A percentile compares a stretch with the other conserved stretches of the same genome.
These are phyloP conservation scores for Nakazawaea peltata DNA, from an alignment of 805 yeast genomes.

Conservation along the genomic window DNA sequence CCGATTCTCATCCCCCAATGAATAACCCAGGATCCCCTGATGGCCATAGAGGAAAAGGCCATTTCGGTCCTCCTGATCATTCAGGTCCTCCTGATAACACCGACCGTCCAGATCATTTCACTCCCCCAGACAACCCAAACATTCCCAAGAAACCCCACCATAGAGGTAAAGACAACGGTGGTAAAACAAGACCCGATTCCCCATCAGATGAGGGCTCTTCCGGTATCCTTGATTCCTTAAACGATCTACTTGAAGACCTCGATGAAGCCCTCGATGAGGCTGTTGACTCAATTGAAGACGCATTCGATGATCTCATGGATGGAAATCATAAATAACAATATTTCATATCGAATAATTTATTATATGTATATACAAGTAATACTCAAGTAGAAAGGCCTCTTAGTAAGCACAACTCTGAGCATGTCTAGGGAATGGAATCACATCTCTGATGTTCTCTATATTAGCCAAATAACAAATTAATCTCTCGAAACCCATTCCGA, in stretches of 20 bases:
- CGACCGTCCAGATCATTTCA: too few relatives aligned
- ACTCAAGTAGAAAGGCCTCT: too few relatives aligned
- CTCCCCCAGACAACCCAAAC: neutral
- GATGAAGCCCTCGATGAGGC: constrained; percentile 10
- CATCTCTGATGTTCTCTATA: constrained; percentile 76
- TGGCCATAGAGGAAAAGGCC: too few relatives aligned
- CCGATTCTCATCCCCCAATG: too few relatives aligned
- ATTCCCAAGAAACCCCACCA: neutral
- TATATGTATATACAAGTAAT: neutral
- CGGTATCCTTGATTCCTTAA: constrained; percentile 7
- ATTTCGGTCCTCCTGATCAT: too few relatives aligned
- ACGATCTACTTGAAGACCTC: constrained; percentile 9
- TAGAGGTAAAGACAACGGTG: neutral
- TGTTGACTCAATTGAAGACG: constrained; percentile 9
- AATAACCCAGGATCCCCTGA: too few relatives aligned
- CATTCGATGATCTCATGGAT: constrained; percentile 2
- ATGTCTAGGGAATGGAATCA: constrained; percentile 79
- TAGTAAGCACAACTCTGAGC: constrained; percentile 44
- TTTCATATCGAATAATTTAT: too few relatives aligned
- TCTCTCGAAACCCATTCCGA: constrained; percentile 92
- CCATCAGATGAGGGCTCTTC: neutral
- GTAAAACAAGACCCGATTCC: too few relatives aligned
- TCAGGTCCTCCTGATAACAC: too few relatives aligned
- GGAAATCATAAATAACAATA: too few relatives aligned
- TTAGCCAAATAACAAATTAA: constrained; percentile 65